Percentiles rank a stretch among this genome's conserved stretches.
Evolutionary conservation across 2,329 filamentous ascomycete genomes (phyloP).

Genomic region (Ophiocordyceps robertsii): DNA sequence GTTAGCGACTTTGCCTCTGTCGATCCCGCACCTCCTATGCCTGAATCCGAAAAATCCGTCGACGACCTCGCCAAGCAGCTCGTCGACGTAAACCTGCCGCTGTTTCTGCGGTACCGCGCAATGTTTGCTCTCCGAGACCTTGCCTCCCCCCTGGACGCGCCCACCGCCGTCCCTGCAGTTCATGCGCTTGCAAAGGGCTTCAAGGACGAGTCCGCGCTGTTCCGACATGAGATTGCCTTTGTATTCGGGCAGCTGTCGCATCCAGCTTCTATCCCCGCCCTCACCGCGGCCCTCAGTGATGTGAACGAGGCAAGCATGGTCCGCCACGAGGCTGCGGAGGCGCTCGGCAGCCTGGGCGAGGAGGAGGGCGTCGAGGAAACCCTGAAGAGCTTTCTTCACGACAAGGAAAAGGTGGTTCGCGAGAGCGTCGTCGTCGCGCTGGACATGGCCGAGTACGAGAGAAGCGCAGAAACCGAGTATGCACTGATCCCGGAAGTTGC

Average conservation of each 20-base stretch:
- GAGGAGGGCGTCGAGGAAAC: conserved; percentile 86
- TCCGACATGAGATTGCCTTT: conserved; percentile 96
- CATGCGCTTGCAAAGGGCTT: conserved; percentile 77
- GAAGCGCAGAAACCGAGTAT: conserved; percentile 78
- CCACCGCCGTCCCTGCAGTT: conserved; percentile 79
- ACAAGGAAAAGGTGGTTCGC: conserved; percentile 83
- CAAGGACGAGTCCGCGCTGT: conserved; percentile 74
- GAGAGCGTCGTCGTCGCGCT: conserved; percentile 92
- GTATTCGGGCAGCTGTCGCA: conserved; percentile 95
- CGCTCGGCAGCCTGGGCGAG: conserved; percentile 83
- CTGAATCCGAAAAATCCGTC: conserved; percentile 56
- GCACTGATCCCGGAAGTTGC: conserved; percentile 64
- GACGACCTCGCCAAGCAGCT: conserved; percentile 62
- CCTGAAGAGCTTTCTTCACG: conserved; percentile 70
- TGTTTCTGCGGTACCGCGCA: conserved; percentile 89
- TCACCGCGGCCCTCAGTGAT: conserved; percentile 67
- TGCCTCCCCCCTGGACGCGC: conserved; percentile 80
- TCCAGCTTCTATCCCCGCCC: conserved; percentile 87
- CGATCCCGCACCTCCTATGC: conserved; percentile 83
- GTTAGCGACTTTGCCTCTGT: conserved; percentile 85
- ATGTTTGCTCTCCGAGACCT: conserved; percentile 97
- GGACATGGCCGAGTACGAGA: conserved; percentile 97
- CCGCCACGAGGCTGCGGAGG: conserved; percentile 92
- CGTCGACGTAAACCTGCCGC: conserved; percentile 62
- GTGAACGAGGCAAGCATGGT: conserved; percentile 87